Percentiles rank a stretch among this genome's conserved stretches.
Evolutionary conservation across 129 eudicot genomes (phyloP).

Genomic region (Flaveria robusta): DNA sequence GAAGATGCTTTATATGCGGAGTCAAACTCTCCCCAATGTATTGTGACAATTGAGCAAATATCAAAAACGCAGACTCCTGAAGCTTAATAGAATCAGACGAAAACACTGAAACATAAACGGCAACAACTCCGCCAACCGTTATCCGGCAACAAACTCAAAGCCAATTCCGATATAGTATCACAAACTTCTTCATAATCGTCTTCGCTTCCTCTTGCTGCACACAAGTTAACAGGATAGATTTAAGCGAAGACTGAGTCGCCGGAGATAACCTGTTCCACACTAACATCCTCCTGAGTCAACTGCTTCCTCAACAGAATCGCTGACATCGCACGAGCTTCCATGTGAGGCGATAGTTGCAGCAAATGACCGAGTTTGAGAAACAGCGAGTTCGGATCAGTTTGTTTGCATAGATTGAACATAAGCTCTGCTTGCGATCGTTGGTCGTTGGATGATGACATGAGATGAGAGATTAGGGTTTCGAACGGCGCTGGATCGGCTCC

Average conservation of each 20-base stretch:
- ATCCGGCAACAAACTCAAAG: conserved; percentile 70
- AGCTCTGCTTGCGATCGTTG: conserved; percentile 93
- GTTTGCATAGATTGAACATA: conserved; percentile 77
- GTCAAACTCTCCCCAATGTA: conserved; percentile 72
- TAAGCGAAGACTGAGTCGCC: conserved; percentile 64
- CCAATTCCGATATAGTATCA: conserved; percentile 90
- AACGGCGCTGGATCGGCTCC: conserved; percentile 91
- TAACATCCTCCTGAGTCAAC: conserved; percentile 69
- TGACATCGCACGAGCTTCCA: conserved; percentile 88
- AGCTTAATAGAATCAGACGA: conserved; percentile 56
- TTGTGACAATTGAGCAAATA: conserved; percentile 84
- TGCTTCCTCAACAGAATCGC: conserved; percentile 86
- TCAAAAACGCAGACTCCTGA: conserved; percentile 86
- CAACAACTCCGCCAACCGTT: conserved; percentile 81
- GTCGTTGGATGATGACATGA: conserved; percentile 91
- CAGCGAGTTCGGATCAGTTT: conserved; percentile 80
- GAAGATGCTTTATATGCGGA: conserved; percentile 70
- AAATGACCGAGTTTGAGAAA: conserved; percentile 71
- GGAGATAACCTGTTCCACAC: conserved; percentile 70
- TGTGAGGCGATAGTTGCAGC: conserved; percentile 64
- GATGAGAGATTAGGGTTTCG: conserved; percentile 88
- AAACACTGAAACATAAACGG: conserved; percentile 95
- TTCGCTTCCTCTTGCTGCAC: conserved; percentile 68
- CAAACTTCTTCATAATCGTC: conserved; percentile 81
- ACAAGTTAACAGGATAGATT: conserved; percentile 55